Percentiles rank a stretch among this genome's conserved stretches.
Conservation (phyloP, 78 protist genomes). For the Polysphondylium violaceum region DNA sequence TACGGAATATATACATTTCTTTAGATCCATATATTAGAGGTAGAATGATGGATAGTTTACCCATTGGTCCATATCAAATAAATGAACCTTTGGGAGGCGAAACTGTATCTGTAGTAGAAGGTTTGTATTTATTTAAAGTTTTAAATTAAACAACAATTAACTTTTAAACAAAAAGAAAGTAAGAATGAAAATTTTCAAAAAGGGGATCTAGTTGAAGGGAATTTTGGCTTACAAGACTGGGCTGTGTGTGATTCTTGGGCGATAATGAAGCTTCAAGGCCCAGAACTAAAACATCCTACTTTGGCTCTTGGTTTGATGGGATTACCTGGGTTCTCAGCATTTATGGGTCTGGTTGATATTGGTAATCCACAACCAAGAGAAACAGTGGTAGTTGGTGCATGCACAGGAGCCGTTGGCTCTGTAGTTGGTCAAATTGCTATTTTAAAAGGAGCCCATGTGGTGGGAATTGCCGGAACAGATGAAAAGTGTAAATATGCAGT, state of each 20-base stretch:
- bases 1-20: not conserved
- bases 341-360: slow-evolving; percentile 16
- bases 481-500: slow-evolving; percentile 47
- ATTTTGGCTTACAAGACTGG: no score
- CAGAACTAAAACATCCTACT: not conserved
- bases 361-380: slow-evolving; percentile 85
- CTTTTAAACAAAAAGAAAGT: no score
- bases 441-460: slow-evolving; percentile 51
- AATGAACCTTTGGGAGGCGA: slow-evolving; percentile 8
- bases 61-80: not conserved
- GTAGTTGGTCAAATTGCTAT: slow-evolving; percentile 64
- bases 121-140: no score
- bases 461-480: slow-evolving; percentile 81
- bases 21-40: slow-evolving; percentile 54
- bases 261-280: not conserved
- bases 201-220: no score
- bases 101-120: slow-evolving; percentile 2
- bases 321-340: slow-evolving; percentile 78
- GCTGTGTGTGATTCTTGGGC: no score
- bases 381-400: slow-evolving; percentile 70
- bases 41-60: slow-evolving; percentile 11
- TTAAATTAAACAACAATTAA: no score
- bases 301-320: slow-evolving; percentile 32
- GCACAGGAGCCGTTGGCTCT: slow-evolving; percentile 76
- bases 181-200: no score